Conservation (phyloP, 2,329 filamentous ascomycete species). For the Botryotinia calthae region DNA sequence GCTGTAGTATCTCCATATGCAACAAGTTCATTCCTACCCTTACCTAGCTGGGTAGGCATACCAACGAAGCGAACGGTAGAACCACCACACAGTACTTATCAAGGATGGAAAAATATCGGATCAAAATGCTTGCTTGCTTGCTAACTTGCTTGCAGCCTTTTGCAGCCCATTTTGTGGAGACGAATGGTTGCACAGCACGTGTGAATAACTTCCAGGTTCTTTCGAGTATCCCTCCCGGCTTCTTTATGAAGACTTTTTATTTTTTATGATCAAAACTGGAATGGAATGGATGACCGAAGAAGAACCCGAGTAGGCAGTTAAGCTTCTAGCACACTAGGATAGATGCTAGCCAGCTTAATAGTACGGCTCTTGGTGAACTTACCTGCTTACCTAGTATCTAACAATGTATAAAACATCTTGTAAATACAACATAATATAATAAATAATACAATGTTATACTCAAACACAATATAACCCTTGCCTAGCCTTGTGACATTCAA, state of each 20-base stretch:
- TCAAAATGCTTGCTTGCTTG: conserved; percentile 7
- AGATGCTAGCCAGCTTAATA: not conserved
- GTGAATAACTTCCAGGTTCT: not conserved
- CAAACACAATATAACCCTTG: not conserved
- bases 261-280: not conserved
- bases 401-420: not conserved
- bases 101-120: not conserved
- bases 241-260: conserved; percentile 1
- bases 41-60: not conserved
- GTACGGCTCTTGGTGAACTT: not conserved
- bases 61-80: not conserved
- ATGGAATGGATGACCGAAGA: not conserved
- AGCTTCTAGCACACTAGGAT: not conserved
- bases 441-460: not conserved
- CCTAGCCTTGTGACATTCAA: not conserved
- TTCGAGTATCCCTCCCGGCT: not conserved
- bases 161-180: not conserved
- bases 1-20: not conserved
- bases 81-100: not conserved
- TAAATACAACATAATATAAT: not conserved
- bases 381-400: not conserved
- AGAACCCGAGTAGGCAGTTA: not conserved
- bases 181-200: conserved; percentile 1
- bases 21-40: not conserved
- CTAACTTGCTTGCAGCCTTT: conserved; percentile 3